Base-by-base conservation (phyloP, 2,329 filamentous ascomycete genomes). In the Pseudogymnoascus sp. region DNA sequence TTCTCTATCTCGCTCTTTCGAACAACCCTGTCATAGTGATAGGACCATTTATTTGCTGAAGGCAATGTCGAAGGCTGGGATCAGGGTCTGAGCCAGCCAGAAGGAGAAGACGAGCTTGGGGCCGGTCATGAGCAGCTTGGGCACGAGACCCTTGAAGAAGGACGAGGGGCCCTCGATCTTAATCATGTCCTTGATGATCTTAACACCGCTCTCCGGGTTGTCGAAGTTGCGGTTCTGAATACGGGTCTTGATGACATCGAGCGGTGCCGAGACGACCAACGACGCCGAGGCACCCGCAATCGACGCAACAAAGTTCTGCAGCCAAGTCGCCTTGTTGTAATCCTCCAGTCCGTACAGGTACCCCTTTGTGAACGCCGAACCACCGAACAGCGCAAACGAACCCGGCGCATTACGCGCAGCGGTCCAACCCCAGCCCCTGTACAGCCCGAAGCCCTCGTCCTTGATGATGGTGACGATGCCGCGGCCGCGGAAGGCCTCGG, bases 181-280 rank as follows among this genome's bases (percentile, higher is more conserved):
- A 67, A 90, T 84, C 94, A 99, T 99, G 75, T 92, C 96, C 66
- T 86, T 83, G 65, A 99, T 79, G 70, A 99, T 97, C 72, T 86
- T 85, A 83, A 96, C 91, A 45, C 94, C 94, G 69, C 89, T 89
- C 80, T 97, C 92, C 64, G 93, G 93, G 81, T 96, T 94, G 67
- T 99, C 94, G 71, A 99, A 99, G 82, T 99, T 97, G 73, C 89
- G 86, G 83, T 97, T 97, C 79, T 97, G 93, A 71, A 97, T 96
- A 72, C 93, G 87, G 64, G 93, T 97, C 84, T 97, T 97, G 83
- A 97, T 94, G 69, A 97, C 93, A 73, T 97, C 93, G 64, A 97
- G 83, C 29, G 93, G 93, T 25, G 92, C 92, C n/a, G 92, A 97
- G 59, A 99, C 93, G 58, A 99, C 77, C 55, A 99, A 84, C n/a